phyloP scores from a whole-genome alignment of 1,139 yeast species.

The Suhomyces maxii region DNA sequence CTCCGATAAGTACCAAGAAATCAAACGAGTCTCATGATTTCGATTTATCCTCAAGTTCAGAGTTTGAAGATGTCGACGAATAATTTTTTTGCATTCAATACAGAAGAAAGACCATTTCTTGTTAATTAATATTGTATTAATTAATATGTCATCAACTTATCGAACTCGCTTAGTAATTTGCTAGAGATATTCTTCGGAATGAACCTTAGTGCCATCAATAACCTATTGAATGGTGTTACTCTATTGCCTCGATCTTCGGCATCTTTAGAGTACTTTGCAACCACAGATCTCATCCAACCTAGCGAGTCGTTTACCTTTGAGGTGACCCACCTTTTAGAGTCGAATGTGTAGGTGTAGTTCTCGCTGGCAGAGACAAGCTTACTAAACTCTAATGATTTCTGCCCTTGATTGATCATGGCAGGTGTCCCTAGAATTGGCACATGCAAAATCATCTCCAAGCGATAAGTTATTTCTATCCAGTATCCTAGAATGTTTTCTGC shows the following conservation, averaged over 20 bases:
- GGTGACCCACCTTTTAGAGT: constrained; percentile 4
- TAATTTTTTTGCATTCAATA: no score
- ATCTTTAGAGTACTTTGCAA: background rate
- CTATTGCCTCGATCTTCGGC: background rate
- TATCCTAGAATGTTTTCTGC: constrained; percentile 26
- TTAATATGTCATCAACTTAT: background rate
- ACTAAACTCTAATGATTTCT: constrained; percentile 18
- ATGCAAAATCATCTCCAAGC: constrained; percentile 23
- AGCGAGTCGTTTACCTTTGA: background rate
- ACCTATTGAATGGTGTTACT: background rate
- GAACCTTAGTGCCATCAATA: constrained; percentile 5
- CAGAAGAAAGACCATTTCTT: no score
- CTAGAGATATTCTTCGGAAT: constrained; percentile 2
- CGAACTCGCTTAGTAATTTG: constrained; percentile 1
- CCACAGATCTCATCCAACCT: background rate
- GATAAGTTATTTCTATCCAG: constrained; percentile 32
- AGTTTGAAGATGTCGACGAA: constrained; percentile 18
- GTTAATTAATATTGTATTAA: background rate
- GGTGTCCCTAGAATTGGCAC: constrained; percentile 37
- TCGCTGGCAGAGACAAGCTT: constrained; percentile 22
- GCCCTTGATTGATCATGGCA: constrained; percentile 21
- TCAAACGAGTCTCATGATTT: constrained; percentile 15
- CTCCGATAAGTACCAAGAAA: constrained; percentile 2
- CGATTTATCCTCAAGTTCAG: constrained; percentile 19
- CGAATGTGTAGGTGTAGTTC: constrained; percentile 15